Conservation (phyloP, 495 filamentous ascomycete genomes). For the Parathielavia appendiculata region DNA sequence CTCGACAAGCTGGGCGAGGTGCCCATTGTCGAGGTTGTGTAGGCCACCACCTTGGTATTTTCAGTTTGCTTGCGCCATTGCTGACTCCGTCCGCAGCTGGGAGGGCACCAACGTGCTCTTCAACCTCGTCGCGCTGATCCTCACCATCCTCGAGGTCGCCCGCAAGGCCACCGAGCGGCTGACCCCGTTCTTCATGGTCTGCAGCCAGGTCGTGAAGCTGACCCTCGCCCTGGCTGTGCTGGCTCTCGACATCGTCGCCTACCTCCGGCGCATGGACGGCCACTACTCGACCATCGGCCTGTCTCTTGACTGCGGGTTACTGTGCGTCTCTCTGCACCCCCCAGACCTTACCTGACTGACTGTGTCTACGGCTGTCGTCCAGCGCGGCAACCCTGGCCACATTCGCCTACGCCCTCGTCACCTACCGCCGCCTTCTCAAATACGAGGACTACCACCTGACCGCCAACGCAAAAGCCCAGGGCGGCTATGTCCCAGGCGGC, state of each 20-base stretch:
- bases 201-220: constrained; percentile 42
- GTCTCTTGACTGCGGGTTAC: constrained; percentile 37
- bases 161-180: constrained; percentile 40
- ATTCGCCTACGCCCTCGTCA: constrained; percentile 36
- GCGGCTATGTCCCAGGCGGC: background rate
- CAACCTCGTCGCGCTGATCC: constrained; percentile 37
- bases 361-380: background rate
- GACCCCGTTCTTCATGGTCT: constrained; percentile 43
- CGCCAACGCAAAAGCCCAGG: constrained; percentile 25
- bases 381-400: constrained; percentile 34
- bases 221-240: constrained; percentile 38
- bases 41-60: too few relatives aligned
- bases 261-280: constrained; percentile 33
- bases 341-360: background rate
- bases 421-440: constrained; percentile 37
- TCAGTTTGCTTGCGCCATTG: background rate
- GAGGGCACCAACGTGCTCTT: constrained; percentile 43
- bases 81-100: constrained; percentile 35
- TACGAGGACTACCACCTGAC: constrained; percentile 43
- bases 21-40: constrained; percentile 46
- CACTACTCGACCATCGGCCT: constrained; percentile 42
- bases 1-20: constrained; percentile 30
- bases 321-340: constrained; percentile 27
- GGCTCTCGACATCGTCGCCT: constrained; percentile 42
- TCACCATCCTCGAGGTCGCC: constrained; percentile 40